These are phyloP conservation scores for Termitomyces sp. DNA, from an alignment of 768 basidiomycete species.

Conservation along the genomic window DNA sequence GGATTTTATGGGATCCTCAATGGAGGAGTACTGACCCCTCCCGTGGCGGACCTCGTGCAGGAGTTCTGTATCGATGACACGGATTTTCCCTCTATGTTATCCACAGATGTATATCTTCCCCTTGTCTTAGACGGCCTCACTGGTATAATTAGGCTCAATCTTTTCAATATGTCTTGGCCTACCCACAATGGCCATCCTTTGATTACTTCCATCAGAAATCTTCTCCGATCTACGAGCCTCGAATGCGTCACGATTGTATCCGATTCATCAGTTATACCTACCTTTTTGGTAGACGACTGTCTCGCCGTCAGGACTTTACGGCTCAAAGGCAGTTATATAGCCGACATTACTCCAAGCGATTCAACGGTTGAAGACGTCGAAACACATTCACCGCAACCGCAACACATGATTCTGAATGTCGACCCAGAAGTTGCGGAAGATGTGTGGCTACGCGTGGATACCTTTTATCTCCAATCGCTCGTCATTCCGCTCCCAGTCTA, in stretches of 20 bases:
- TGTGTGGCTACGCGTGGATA: constrained; percentile 2
- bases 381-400: background rate
- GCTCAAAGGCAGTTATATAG: background rate
- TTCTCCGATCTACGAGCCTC: background rate
- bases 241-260: background rate
- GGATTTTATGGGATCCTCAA: background rate
- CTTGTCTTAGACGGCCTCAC: background rate
- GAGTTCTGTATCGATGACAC: constrained; percentile 1
- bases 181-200: background rate
- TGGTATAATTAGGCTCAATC: background rate
- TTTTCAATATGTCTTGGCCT: constrained; percentile 1
- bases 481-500: background rate
- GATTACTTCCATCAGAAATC: background rate
- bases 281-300: constrained; percentile 1
- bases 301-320: background rate
- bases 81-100: background rate
- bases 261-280: background rate
- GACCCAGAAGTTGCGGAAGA: background rate
- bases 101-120: background rate
- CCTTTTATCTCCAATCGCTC: constrained; percentile 1
- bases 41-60: background rate
- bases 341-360: background rate
- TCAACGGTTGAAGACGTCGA: background rate
- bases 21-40: background rate
- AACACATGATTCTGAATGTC: background rate